phyloP scores from a whole-genome alignment of 2,329 filamentous ascomycete species.

The Endoconidiophora laricicola region DNA sequence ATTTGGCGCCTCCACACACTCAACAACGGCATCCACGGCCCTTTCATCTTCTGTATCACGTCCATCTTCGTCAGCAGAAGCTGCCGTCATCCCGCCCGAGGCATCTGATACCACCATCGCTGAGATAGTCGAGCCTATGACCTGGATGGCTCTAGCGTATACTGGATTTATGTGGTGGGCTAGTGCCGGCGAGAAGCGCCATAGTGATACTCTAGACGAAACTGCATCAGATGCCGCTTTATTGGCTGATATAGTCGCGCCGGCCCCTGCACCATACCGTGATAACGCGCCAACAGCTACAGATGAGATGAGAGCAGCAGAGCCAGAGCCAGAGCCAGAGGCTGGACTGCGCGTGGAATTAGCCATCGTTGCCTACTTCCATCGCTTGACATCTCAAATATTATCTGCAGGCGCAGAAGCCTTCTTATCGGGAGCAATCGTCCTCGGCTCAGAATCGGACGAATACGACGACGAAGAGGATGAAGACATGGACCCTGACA shows the following conservation, averaged over 20 bases:
- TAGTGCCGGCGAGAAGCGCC: constrained; percentile 56
- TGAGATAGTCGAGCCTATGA: constrained; percentile 42
- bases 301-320: background rate
- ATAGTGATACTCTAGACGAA: constrained; percentile 43
- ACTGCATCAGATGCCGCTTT: constrained; percentile 36
- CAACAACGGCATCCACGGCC: constrained; percentile 12
- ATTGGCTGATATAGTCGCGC: constrained; percentile 31
- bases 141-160: constrained; percentile 62
- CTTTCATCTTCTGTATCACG: background rate
- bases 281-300: background rate
- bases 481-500: constrained; percentile 18
- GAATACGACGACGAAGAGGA: constrained; percentile 18
- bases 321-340: constrained; percentile 21
- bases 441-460: constrained; percentile 19
- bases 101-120: constrained; percentile 33
- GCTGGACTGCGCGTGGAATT: constrained; percentile 38
- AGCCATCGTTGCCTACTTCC: constrained; percentile 65
- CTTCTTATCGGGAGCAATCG: constrained; percentile 29
- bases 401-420: constrained; percentile 46
- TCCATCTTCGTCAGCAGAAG: background rate
- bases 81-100: constrained; percentile 6
- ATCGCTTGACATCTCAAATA: constrained; percentile 53
- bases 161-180: constrained; percentile 84
- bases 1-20: background rate
- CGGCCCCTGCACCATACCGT: constrained; percentile 13